Conservation (phyloP, 2,329 filamentous ascomycete species). For the Calonectria pauciramosa region DNA sequence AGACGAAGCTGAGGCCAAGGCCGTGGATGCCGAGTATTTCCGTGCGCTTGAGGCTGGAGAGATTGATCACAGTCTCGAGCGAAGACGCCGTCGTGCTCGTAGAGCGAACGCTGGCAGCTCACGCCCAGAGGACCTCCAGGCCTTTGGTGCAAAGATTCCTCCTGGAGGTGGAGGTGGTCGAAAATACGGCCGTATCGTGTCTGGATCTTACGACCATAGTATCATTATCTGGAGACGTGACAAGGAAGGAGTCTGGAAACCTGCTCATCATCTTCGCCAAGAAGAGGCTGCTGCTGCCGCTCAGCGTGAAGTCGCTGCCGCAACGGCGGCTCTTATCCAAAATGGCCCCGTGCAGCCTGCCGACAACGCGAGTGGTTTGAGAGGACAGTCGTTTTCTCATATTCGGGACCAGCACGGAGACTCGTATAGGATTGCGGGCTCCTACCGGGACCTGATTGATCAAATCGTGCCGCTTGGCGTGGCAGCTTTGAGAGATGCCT, state of each 20-base stretch:
- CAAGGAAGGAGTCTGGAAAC: constrained; percentile 86
- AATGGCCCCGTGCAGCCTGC: constrained; percentile 21
- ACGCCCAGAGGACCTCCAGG: constrained; percentile 81
- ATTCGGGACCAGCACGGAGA: constrained; percentile 43
- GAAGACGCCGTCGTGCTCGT: constrained; percentile 54
- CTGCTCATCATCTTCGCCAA: constrained; percentile 81
- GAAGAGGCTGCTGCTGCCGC: constrained; percentile 75
- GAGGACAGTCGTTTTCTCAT: constrained; percentile 24
- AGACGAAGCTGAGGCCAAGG: constrained; percentile 79
- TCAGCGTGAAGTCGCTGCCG: constrained; percentile 45
- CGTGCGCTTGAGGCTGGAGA: constrained; percentile 67
- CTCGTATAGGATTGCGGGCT: constrained; percentile 51
- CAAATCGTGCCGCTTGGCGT: constrained; percentile 65
- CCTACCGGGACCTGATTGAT: constrained; percentile 67
- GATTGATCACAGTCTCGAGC: constrained; percentile 54
- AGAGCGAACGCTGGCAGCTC: constrained; percentile 79
- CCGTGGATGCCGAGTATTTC: constrained; percentile 81
- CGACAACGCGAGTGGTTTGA: constrained; percentile 8
- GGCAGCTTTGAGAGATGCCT: constrained; percentile 59
- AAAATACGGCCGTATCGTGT: constrained; percentile 93
- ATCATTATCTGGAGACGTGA: constrained; percentile 96
- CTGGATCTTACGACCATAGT: constrained; percentile 94
- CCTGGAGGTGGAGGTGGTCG: constrained; percentile 93
- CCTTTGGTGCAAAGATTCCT: constrained; percentile 87
- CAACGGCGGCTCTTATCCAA: constrained; percentile 15